Conservation (phyloP, 2,329 filamentous ascomycete species). For the Pseudocercospora macadamiae region DNA sequence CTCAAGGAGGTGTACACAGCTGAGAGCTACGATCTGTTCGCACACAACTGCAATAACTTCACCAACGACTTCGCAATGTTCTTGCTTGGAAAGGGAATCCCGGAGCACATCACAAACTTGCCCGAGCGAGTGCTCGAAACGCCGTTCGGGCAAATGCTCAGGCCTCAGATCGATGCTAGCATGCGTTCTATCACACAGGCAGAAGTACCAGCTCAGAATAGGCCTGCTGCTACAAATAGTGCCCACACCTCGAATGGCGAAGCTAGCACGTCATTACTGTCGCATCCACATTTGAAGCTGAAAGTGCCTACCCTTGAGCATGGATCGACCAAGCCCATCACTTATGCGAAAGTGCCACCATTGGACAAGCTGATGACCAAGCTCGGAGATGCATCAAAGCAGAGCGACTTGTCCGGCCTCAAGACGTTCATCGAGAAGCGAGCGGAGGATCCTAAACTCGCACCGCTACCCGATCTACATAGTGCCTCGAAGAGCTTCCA, state of each 20-base stretch:
- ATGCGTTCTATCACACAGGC: slow-evolving; percentile 67
- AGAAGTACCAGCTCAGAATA: slow-evolving; percentile 46
- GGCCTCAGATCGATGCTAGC: slow-evolving; percentile 70
- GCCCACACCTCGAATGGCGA: slow-evolving; percentile 4
- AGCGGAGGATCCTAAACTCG: slow-evolving; percentile 62
- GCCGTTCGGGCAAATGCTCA: slow-evolving; percentile 84
- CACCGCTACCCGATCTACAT: slow-evolving; percentile 70
- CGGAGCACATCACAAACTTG: slow-evolving; percentile 80
- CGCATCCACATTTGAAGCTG: slow-evolving; percentile 75
- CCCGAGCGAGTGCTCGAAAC: slow-evolving; percentile 83
- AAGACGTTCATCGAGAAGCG: slow-evolving; percentile 71
- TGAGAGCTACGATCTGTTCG: slow-evolving; percentile 78
- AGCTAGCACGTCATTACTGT: slow-evolving; percentile 53
- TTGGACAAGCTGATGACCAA: slow-evolving; percentile 80
- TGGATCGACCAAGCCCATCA: slow-evolving; percentile 66
- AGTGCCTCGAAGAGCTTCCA: slow-evolving; percentile 55
- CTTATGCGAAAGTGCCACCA: slow-evolving; percentile 78
- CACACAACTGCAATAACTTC: slow-evolving; percentile 97
- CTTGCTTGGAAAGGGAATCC: slow-evolving; percentile 83
- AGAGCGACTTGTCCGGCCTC: slow-evolving; percentile 65
- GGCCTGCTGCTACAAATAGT: slow-evolving; percentile 20
- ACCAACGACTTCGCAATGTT: slow-evolving; percentile 91
- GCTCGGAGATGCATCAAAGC: slow-evolving; percentile 65
- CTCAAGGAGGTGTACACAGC: slow-evolving; percentile 79
- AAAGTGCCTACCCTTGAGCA: slow-evolving; percentile 71